Conservation (phyloP, 2,329 filamentous ascomycete species). For the Colletotrichum godetiae region DNA sequence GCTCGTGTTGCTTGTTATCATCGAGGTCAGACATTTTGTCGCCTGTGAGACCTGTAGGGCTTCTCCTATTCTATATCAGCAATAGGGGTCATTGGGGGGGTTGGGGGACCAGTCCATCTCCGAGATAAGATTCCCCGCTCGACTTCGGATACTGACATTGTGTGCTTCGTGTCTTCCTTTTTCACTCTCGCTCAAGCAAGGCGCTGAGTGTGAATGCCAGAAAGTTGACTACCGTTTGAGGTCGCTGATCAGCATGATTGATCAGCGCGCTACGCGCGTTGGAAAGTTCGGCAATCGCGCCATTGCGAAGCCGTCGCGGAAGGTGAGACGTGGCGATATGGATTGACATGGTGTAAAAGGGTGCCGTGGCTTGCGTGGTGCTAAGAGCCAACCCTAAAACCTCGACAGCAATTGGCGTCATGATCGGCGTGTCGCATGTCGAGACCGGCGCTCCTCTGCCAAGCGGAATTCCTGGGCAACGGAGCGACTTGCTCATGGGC, state of each 20-base stretch:
- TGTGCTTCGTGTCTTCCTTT: background rate
- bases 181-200: background rate
- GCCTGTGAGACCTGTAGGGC: background rate
- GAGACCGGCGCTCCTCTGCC: slow-evolving; percentile 17
- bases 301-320: background rate
- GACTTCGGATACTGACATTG: background rate
- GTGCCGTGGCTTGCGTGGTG: background rate
- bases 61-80: background rate
- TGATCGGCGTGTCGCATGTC: slow-evolving; percentile 15
- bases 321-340: slow-evolving; percentile 3
- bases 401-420: background rate
- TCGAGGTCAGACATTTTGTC: background rate
- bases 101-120: background rate
- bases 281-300: slow-evolving; percentile 15
- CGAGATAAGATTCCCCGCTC: background rate
- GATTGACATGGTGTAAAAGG: background rate
- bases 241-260: slow-evolving; percentile 13
- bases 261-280: slow-evolving; percentile 7
- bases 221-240: background rate
- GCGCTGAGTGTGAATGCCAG: background rate
- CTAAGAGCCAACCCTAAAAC: background rate
- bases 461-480: slow-evolving; percentile 1
- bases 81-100: background rate
- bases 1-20: background rate
- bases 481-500: background rate